phyloP scores from a whole-genome alignment of 768 basidiomycete species.

The Pluteus cervinus region DNA sequence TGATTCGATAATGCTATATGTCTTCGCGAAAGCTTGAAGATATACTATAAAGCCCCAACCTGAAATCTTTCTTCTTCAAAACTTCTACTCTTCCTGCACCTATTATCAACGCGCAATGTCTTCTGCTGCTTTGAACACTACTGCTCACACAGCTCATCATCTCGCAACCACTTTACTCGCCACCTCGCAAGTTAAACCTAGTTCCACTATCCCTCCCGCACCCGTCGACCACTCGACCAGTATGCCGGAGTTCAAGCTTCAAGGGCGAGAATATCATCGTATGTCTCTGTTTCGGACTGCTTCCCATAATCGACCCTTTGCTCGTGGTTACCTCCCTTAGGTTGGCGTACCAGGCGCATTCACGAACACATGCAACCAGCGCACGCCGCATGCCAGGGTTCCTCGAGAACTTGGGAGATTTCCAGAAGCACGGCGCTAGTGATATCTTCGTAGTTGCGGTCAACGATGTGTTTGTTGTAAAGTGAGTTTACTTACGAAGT shows the following conservation, averaged over 20 bases:
- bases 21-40: too few relatives aligned
- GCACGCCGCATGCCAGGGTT: slow-evolving; percentile 61
- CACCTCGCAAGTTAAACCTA: slow-evolving; percentile 40
- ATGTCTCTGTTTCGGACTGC: slow-evolving; percentile 20
- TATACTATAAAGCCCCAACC: too few relatives aligned
- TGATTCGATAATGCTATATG: too few relatives aligned
- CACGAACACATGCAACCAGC: slow-evolving; percentile 64
- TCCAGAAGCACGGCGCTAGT: slow-evolving; percentile 72
- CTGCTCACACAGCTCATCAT: slow-evolving; percentile 49
- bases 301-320: too few relatives aligned
- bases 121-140: slow-evolving; percentile 39
- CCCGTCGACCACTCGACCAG: slow-evolving; percentile 49
- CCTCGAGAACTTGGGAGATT: slow-evolving; percentile 58
- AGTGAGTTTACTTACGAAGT: slow-evolving; percentile 24
- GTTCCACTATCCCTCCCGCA: slow-evolving; percentile 41
- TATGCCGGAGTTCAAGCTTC: slow-evolving; percentile 35
- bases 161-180: slow-evolving; percentile 45
- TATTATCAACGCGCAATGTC: too few relatives aligned
- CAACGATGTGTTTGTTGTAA: slow-evolving; percentile 75
- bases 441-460: slow-evolving; percentile 68
- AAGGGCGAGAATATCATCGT: slow-evolving; percentile 63
- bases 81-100: too few relatives aligned
- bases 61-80: too few relatives aligned
- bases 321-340: too few relatives aligned
- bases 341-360: slow-evolving; percentile 77